A percentile compares a stretch with the other conserved stretches of the same genome.
Conservation (phyloP, 2,329 filamentous ascomycete species). For the Cladosporium colombiae region DNA sequence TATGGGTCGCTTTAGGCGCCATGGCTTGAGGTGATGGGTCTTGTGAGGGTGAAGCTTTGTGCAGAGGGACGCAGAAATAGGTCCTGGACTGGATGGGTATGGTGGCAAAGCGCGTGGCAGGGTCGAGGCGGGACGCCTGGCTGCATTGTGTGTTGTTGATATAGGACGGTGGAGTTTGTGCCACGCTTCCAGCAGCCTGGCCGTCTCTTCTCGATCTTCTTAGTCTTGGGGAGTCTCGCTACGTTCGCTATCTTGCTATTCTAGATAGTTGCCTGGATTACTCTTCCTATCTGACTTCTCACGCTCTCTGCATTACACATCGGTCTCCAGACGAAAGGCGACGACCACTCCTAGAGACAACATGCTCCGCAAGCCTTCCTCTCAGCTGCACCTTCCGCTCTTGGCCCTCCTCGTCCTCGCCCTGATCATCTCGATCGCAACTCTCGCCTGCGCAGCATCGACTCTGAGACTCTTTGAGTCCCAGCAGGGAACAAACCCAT, state of each 20-base stretch:
- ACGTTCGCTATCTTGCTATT: neutral
- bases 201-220: neutral
- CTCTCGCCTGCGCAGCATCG: slow-evolving; percentile 47
- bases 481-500: slow-evolving; percentile 46
- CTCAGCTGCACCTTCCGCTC: slow-evolving; percentile 29
- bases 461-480: slow-evolving; percentile 47
- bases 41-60: neutral
- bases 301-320: neutral
- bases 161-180: slow-evolving; percentile 1
- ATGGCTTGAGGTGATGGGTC: neutral
- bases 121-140: neutral
- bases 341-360: neutral
- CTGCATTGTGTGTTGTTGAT: neutral
- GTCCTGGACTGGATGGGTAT: neutral
- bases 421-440: slow-evolving; percentile 43
- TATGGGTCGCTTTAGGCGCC: neutral
- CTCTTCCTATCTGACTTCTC: neutral
- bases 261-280: neutral
- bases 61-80: neutral
- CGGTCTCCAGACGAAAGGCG: neutral
- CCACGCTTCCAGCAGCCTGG: neutral
- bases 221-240: neutral
- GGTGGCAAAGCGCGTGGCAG: neutral
- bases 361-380: slow-evolving; percentile 21
- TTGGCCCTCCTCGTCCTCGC: slow-evolving; percentile 32